These are phyloP conservation scores for Coprinopsis cinerea DNA, from an alignment of 768 basidiomycete species.

Conservation along the genomic window DNA sequence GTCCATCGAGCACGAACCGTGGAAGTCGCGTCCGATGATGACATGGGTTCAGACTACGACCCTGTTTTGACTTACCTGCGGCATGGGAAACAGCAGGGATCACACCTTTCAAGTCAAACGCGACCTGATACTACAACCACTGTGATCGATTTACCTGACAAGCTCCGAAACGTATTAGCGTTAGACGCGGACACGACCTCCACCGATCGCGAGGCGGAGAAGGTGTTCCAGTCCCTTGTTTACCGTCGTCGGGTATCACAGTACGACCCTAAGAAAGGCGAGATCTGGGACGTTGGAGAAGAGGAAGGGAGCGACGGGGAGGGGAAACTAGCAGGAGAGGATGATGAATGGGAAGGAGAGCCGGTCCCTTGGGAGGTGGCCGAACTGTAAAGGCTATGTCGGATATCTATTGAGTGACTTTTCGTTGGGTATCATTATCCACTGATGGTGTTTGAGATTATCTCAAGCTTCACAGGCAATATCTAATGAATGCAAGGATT, in stretches of 20 bases:
- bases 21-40: conserved; percentile 22
- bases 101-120: conserved; percentile 14
- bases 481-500: neutral
- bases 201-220: conserved; percentile 41
- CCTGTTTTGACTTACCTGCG: conserved; percentile 28
- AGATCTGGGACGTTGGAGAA: conserved; percentile 76
- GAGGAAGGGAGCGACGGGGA: conserved; percentile 10
- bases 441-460: conserved; percentile 8
- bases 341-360: conserved; percentile 77
- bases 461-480: neutral
- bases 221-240: conserved; percentile 53
- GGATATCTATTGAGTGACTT: conserved; percentile 4
- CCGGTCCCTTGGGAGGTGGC: conserved; percentile 78
- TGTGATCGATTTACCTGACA: conserved; percentile 58
- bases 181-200: conserved; percentile 44
- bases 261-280: conserved; percentile 59
- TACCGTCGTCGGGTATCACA: conserved; percentile 50
- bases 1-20: conserved; percentile 20
- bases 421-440: neutral
- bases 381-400: conserved; percentile 45
- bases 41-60: conserved; percentile 28
- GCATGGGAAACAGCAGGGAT: conserved; percentile 25
- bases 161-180: conserved; percentile 58
- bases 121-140: conserved; percentile 32
- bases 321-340: conserved; percentile 33